Evolutionary conservation across 2,329 filamentous ascomycete species (phyloP).

Genomic region (Aspergillus eucalypticola): DNA sequence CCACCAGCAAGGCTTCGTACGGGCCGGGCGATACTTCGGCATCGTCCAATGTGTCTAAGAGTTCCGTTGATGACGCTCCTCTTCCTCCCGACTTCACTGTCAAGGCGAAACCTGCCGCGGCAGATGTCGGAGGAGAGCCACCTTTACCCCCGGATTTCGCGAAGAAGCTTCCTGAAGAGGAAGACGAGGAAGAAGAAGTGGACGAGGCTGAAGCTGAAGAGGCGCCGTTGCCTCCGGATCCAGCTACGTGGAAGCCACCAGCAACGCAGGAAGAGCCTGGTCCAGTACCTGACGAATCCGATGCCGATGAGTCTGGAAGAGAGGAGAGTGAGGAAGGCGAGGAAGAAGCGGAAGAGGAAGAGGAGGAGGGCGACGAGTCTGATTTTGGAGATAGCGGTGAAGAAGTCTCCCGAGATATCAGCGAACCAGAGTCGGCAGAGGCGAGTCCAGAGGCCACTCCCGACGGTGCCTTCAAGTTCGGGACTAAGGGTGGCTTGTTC

Average conservation of each 20-base stretch:
- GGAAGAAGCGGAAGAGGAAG: constrained; percentile 11
- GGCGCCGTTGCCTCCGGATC: constrained; percentile 31
- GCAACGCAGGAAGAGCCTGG: constrained; percentile 24
- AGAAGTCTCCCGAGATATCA: constrained; percentile 46
- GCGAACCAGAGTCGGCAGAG: constrained; percentile 29
- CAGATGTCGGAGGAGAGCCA: constrained; percentile 21
- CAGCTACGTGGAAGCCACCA: constrained; percentile 24
- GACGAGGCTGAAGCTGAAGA: constrained; percentile 19
- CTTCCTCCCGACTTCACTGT: constrained; percentile 35
- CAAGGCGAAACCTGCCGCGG: constrained; percentile 19
- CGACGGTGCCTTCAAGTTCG: constrained; percentile 47
- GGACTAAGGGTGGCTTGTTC: constrained; percentile 44
- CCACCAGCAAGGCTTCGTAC: constrained; percentile 49
- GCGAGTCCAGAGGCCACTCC: constrained; percentile 44
- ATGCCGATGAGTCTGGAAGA: constrained; percentile 35
- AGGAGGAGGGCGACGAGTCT: constrained; percentile 39
- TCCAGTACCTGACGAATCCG: constrained; percentile 38
- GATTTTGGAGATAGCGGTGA: constrained; percentile 51
- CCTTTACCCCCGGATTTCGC: constrained; percentile 30
- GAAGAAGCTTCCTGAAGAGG: neutral
- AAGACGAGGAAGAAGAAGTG: constrained; percentile 12
- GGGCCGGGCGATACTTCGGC: constrained; percentile 51
- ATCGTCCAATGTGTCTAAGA: constrained; percentile 46
- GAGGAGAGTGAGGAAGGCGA: constrained; percentile 29
- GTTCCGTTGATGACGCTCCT: constrained; percentile 44